phyloP scores from a whole-genome alignment of 2,329 filamentous ascomycete genomes.

The Pestalotiopsis fici region DNA sequence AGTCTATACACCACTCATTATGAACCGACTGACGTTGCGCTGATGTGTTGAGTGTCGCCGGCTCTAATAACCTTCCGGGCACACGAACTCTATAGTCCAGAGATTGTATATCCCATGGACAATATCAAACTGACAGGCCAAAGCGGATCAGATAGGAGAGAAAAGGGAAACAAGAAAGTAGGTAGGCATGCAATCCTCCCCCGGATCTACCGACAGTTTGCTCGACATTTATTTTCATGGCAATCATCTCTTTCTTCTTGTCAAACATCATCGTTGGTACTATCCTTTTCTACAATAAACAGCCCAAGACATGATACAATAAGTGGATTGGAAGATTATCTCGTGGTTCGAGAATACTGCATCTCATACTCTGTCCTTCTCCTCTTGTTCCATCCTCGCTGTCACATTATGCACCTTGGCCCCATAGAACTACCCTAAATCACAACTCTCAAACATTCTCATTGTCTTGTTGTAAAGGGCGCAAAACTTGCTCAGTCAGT shows the following conservation, averaged over 20 bases:
- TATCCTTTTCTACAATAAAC: not conserved
- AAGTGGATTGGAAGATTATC: not conserved
- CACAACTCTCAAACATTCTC: not conserved
- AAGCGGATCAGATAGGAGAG: not conserved
- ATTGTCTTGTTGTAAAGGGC: not conserved
- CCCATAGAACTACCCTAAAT: not conserved
- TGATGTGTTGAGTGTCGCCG: not conserved
- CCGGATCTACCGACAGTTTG: not conserved
- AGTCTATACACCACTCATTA: not conserved
- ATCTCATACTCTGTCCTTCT: not conserved
- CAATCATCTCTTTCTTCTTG: not conserved
- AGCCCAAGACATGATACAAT: not conserved
- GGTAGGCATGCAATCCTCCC: not conserved
- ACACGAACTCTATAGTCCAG: not conserved
- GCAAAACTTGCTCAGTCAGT: constrained; percentile 16
- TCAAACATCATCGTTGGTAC: not conserved
- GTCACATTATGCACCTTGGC: not conserved
- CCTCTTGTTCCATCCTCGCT: not conserved
- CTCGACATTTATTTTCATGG: not conserved
- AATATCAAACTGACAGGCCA: not conserved
- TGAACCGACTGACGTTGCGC: not conserved
- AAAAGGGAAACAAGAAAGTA: not conserved
- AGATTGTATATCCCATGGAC: not conserved
- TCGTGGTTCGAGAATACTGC: not conserved
- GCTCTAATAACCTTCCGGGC: not conserved